Conservation (phyloP, 345 rosid species). For the Kernera saxatilis region DNA sequence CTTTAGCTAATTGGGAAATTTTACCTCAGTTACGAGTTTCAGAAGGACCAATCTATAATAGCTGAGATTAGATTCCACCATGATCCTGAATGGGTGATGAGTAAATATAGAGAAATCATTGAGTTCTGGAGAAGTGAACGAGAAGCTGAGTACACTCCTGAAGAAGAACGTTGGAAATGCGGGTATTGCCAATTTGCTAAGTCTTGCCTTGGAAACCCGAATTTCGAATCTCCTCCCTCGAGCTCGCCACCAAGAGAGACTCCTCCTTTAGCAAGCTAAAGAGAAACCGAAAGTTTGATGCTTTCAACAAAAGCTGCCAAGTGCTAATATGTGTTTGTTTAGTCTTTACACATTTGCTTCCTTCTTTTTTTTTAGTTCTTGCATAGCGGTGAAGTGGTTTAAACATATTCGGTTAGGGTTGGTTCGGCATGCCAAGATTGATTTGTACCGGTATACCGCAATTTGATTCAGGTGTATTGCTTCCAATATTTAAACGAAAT, state of each 20-base stretch:
- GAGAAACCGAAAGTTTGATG: background rate
- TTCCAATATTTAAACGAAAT: background rate
- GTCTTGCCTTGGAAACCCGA: constrained; percentile 37
- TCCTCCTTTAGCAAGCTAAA: constrained; percentile 15
- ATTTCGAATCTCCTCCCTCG: background rate
- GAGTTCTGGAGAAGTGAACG: constrained; percentile 62
- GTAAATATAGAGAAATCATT: constrained; percentile 37
- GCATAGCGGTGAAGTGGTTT: background rate
- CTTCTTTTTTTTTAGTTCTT: background rate
- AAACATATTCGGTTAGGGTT: background rate
- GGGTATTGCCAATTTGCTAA: constrained; percentile 49
- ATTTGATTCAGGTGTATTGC: background rate
- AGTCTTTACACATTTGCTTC: background rate
- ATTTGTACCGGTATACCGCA: background rate
- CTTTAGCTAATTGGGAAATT: background rate
- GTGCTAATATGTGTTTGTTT: background rate
- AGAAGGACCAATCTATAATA: constrained; percentile 56
- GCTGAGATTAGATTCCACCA: constrained; percentile 57
- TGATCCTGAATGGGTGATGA: constrained; percentile 50
- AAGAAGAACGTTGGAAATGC: constrained; percentile 89
- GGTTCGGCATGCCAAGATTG: background rate
- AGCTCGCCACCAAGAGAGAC: constrained; percentile 25
- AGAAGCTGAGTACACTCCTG: constrained; percentile 53
- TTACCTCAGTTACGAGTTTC: constrained; percentile 64
- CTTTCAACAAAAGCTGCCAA: background rate